Percentiles rank a stretch among this genome's conserved stretches.
These are phyloP conservation scores for Exophiala xenobiotica DNA, from an alignment of 2,329 filamentous ascomycete species.

Conservation along the genomic window DNA sequence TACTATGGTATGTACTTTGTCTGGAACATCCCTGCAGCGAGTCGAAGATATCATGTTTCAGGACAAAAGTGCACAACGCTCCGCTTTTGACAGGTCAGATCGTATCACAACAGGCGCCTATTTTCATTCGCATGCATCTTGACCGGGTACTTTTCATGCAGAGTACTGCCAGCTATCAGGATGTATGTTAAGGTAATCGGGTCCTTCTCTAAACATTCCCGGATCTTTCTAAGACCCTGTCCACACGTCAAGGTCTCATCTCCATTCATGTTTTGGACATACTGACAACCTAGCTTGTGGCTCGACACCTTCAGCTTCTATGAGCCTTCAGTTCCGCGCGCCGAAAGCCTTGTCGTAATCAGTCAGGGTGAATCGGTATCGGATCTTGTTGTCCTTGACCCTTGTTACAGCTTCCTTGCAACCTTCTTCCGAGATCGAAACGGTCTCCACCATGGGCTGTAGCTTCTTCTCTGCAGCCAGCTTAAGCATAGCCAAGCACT, in stretches of 20 bases:
- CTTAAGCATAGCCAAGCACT: conserved; percentile 71
- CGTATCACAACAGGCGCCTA: not conserved
- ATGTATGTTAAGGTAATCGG: too few species aligned
- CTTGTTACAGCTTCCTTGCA: conserved; percentile 69
- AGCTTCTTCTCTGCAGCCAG: conserved; percentile 68
- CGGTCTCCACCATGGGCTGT: conserved; percentile 66
- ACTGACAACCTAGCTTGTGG: too few species aligned
- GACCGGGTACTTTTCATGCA: too few species aligned
- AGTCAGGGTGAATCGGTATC: conserved; percentile 64
- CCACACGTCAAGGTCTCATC: too few species aligned
- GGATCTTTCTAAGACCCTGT: too few species aligned
- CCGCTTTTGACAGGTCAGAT: conserved; percentile 1
- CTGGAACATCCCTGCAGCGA: not conserved
- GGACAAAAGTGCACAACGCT: not conserved
- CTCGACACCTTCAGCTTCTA: too few species aligned
- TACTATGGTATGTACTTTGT: too few species aligned
- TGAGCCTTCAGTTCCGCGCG: conserved; percentile 7
- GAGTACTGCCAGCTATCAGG: too few species aligned
- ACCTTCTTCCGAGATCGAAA: conserved; percentile 69
- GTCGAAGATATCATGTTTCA: too few species aligned
- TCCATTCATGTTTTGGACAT: too few species aligned
- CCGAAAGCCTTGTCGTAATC: conserved; percentile 68
- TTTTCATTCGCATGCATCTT: too few species aligned
- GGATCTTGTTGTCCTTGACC: conserved; percentile 69
- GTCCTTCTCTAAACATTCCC: too few species aligned